phyloP scores from a whole-genome alignment of 2,329 filamentous ascomycete genomes.

The Phoma herbarum region DNA sequence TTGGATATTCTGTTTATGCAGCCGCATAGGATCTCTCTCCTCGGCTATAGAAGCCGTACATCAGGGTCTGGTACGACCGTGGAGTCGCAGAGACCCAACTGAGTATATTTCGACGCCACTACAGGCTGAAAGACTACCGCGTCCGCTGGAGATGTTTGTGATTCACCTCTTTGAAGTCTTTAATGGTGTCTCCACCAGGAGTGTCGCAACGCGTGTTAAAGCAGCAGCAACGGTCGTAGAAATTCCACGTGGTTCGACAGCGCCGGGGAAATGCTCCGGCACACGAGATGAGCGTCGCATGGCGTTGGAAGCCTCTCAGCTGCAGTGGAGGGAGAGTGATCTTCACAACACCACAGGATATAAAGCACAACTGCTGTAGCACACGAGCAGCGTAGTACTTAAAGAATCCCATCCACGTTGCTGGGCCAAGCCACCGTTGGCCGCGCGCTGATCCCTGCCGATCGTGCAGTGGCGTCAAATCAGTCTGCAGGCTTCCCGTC shows the following conservation, averaged over 20 bases:
- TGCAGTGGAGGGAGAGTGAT: not conserved
- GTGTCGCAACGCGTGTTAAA: not conserved
- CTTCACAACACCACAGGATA: not conserved
- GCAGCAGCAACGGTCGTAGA: not conserved
- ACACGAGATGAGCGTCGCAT: not conserved
- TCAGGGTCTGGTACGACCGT: not conserved
- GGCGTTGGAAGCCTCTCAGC: not conserved
- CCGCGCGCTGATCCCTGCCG: conserved; percentile 24
- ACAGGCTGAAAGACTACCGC: not conserved
- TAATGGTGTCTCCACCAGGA: not conserved
- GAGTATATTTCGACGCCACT: not conserved
- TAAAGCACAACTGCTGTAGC: not conserved
- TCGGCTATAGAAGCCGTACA: not conserved
- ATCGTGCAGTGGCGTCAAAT: conserved; percentile 35
- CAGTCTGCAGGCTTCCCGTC: conserved; percentile 22
- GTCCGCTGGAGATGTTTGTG: not conserved
- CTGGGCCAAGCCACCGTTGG: conserved; percentile 10
- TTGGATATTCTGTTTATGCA: not conserved
- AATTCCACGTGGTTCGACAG: not conserved
- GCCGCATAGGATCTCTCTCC: too few relatives aligned
- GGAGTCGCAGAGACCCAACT: not conserved
- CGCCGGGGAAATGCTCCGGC: not conserved
- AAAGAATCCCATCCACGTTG: not conserved
- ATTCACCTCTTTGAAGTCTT: not conserved
- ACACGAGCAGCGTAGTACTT: not conserved